A percentile compares a stretch with the other conserved stretches of the same genome.
phyloP scores from a whole-genome alignment of 2,329 filamentous ascomycete genomes.

The Aspergillus aculeatinus region DNA sequence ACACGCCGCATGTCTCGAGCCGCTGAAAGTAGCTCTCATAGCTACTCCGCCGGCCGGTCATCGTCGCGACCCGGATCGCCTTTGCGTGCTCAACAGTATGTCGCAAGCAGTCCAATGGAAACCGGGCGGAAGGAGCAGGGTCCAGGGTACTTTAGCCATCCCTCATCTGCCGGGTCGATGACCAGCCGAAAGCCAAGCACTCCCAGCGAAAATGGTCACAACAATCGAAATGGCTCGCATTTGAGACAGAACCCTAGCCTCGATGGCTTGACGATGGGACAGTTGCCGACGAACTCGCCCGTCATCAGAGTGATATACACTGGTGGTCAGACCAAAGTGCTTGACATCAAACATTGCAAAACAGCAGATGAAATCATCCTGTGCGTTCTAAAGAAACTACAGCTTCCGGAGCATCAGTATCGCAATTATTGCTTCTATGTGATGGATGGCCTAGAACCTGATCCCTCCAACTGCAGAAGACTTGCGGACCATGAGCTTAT shows the following conservation, averaged over 20 bases:
- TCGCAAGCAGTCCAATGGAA: conserved; percentile 59
- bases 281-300: conserved; percentile 79
- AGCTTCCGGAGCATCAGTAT: conserved; percentile 83
- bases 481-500: conserved; percentile 85
- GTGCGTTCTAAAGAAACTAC: conserved; percentile 83
- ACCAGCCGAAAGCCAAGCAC: conserved; percentile 59
- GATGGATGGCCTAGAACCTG: conserved; percentile 78
- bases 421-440: conserved; percentile 98
- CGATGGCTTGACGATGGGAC: conserved; percentile 82
- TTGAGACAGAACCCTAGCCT: conserved; percentile 78
- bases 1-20: conserved; percentile 63
- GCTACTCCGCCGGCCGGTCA: conserved; percentile 53
- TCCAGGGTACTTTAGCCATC: conserved; percentile 55
- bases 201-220: conserved; percentile 62
- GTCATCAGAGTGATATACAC: conserved; percentile 93
- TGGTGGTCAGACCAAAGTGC: conserved; percentile 84
- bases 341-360: conserved; percentile 88
- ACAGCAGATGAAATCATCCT: conserved; percentile 91
- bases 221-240: conserved; percentile 66
- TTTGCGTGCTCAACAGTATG: conserved; percentile 61
- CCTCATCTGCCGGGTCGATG: conserved; percentile 54
- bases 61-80: conserved; percentile 72
- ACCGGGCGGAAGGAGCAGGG: conserved; percentile 50
- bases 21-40: conserved; percentile 38
- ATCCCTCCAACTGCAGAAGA: conserved; percentile 75